Percentiles rank a stretch among this genome's conserved stretches.
These are phyloP conservation scores for Limnomonas spitsbergensis DNA, from an alignment of 139 green algal species.

Conservation along the genomic window DNA sequence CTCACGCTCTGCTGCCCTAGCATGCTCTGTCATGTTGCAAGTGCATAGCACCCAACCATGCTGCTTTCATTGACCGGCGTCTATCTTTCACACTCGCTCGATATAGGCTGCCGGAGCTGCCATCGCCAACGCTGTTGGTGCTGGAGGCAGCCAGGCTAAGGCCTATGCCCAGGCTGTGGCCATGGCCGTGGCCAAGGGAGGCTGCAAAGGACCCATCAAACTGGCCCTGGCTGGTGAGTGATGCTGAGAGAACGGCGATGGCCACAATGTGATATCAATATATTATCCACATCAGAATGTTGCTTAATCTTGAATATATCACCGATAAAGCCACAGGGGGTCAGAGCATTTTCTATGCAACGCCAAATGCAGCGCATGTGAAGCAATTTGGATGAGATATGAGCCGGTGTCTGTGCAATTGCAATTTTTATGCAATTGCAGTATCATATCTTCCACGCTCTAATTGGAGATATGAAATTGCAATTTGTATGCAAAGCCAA, in stretches of 20 bases:
- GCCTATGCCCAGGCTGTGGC: constrained; percentile 5
- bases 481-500: no score
- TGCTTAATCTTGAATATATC: neutral
- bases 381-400: no score
- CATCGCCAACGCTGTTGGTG: neutral
- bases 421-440: no score
- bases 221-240: constrained; percentile 3
- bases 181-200: neutral
- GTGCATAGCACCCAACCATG: no score
- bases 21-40: no score
- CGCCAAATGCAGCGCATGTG: neutral
- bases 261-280: neutral
- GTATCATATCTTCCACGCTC: no score
- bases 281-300: neutral
- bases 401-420: no score
- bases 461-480: neutral
- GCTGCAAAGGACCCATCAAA: neutral
- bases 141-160: neutral
- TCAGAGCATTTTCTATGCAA: neutral
- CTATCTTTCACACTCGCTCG: no score
- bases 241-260: neutral
- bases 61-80: no score
- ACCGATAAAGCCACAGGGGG: no score
- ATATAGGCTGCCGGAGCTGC: neutral
- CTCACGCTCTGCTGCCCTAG: no score